phyloP scores from a whole-genome alignment of 2,329 filamentous ascomycete species.

The Ophiocordyceps camponoti-floridani region DNA sequence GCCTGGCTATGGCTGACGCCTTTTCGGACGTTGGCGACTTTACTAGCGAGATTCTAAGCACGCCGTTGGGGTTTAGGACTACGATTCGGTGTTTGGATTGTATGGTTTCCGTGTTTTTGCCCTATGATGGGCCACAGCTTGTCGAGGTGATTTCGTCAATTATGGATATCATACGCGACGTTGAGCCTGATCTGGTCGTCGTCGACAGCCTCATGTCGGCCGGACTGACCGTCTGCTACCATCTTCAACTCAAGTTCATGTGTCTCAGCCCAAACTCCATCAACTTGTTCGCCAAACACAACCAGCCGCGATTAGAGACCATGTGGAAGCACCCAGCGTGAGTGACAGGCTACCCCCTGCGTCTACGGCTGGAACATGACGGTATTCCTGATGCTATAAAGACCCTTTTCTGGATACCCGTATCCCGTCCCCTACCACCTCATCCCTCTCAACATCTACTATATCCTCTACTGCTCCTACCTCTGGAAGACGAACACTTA shows the following conservation, averaged over 20 bases:
- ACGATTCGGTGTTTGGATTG: conserved; percentile 14
- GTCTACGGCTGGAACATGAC: not conserved
- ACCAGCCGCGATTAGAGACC: conserved; percentile 17
- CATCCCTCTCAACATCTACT: conserved; percentile 22
- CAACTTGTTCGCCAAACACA: conserved; percentile 18
- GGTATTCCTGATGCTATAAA: conserved; percentile 4
- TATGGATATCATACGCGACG: conserved; percentile 15
- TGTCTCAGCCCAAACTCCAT: conserved; percentile 25
- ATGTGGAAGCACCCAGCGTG: conserved; percentile 21
- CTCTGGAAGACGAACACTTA: conserved; percentile 5
- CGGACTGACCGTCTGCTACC: conserved; percentile 22
- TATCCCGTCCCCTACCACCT: conserved; percentile 26
- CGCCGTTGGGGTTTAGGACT: conserved; percentile 4
- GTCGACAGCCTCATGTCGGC: conserved; percentile 25
- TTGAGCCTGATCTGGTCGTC: conserved; percentile 21
- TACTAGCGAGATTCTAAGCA: conserved; percentile 1
- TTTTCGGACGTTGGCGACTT: conserved; percentile 1
- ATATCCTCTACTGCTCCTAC: conserved; percentile 12
- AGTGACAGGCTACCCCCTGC: conserved; percentile 4
- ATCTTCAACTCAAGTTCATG: conserved; percentile 13
- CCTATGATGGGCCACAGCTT: conserved; percentile 16
- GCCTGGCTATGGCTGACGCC: conserved; percentile 4
- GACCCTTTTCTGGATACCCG: conserved; percentile 22
- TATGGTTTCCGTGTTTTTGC: conserved; percentile 8
- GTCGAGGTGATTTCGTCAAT: conserved; percentile 19